Evolutionary conservation across 345 rosid genomes (phyloP).

Genomic region (Jatropha curcas): DNA sequence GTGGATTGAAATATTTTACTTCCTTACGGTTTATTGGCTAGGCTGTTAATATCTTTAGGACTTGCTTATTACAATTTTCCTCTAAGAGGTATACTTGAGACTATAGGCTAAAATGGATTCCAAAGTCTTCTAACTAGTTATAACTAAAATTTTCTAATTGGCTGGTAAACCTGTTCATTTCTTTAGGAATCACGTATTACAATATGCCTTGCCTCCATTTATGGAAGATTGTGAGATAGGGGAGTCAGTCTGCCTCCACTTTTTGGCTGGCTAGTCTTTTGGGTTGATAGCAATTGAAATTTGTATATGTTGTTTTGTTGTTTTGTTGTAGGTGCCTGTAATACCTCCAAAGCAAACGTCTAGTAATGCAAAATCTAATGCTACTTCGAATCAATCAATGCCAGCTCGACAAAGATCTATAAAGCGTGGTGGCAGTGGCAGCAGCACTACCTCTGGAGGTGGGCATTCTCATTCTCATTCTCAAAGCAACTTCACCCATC

Average conservation of each 20-base stretch:
- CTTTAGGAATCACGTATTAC: too few species aligned
- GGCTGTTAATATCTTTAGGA: too few species aligned
- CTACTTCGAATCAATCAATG: constrained; percentile 28
- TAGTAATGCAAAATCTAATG: constrained; percentile 38
- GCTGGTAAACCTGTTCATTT: too few species aligned
- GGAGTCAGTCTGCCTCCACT: too few species aligned
- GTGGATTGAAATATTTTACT: not conserved
- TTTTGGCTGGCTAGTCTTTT: too few species aligned
- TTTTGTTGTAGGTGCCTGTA: constrained; percentile 32
- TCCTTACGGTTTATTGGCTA: too few species aligned
- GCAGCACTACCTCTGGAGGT: constrained; percentile 29
- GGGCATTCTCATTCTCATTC: constrained; percentile 33
- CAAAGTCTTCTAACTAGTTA: not conserved
- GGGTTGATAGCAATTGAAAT: too few species aligned
- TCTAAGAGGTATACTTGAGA: too few species aligned
- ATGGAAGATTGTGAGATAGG: too few species aligned
- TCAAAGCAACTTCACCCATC: constrained; percentile 33
- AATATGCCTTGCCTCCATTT: too few species aligned
- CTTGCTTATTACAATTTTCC: too few species aligned
- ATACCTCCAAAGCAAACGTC: constrained; percentile 35
- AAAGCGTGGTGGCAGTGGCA: constrained; percentile 38
- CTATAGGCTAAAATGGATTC: too few species aligned
- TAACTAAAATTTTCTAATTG: not conserved
- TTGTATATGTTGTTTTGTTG: not conserved
- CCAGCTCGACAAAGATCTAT: constrained; percentile 36